Base-by-base conservation (phyloP, 345 rosid species). In the Aurinia saxatilis region DNA sequence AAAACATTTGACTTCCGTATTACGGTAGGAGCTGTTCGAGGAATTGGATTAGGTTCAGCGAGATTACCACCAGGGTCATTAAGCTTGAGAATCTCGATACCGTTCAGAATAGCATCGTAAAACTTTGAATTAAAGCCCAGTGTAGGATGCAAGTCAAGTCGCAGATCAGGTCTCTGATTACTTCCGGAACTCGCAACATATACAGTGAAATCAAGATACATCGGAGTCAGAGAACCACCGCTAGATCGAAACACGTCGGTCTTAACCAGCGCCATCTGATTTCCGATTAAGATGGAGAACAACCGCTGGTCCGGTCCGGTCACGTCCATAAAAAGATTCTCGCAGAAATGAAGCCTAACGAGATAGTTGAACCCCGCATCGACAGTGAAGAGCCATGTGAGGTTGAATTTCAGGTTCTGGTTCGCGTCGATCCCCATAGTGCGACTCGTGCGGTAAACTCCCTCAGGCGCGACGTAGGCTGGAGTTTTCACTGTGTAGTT, bases 291-390 rank as follows among this genome's bases (percentile, higher is more conserved):
- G 27, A 74, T 67, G 4, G 63, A 5, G 34, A 78, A 78, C 6
- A 63, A 10, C 0, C 77, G 61, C 25, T 77, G 54, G 1, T 18
- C 16, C 31, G 31, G 7, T 27, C 3, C 0, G 0, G 8, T 1
- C 0, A 1, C 0, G 47, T 11, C 67, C 47, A 14, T 47, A 0
- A 35, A 0, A n/a, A 42, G 50, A n/a, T n/a, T n/a, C 67, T 78
- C 75, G 19, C 75, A 75, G 49, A 78, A 78, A 30, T 78, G 75
- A 5, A 75, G 68, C 65, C 82, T 39, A 4, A 75, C 49, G 0
- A 78, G 60, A 13, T 78, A 27, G 31, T 4, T 27, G 5, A 27
- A 27, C 31, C 31, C 31, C 5, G 31, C 31, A 27, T 27, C 31
- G 72, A 80, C 77, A 1, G 15, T 10, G 2, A 74, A 68, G 2